phyloP scores from a whole-genome alignment of 306 rosid genomes.

The Vigna hirtella region DNA sequence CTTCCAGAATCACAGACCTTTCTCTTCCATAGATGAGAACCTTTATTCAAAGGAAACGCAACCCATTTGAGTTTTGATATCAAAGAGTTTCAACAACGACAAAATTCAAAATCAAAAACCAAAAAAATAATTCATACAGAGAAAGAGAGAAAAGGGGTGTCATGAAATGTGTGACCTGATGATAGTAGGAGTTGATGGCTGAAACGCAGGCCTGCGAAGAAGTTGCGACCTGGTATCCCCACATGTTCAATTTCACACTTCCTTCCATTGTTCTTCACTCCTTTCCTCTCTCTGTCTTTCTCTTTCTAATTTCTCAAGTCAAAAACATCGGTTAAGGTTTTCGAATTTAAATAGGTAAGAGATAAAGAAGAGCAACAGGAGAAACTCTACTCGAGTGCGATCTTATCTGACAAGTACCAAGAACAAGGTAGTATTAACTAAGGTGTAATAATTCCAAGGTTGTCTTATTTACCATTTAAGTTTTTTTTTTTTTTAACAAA shows the following conservation, averaged over 20 bases:
- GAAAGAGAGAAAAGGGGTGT: neutral
- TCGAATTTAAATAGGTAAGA: neutral
- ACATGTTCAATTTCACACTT: conserved; percentile 54
- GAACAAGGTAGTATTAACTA: neutral
- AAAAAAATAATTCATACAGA: neutral
- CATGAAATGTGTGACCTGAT: conserved; percentile 59
- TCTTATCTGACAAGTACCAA: neutral
- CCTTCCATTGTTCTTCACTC: conserved; percentile 57
- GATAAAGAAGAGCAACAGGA: neutral
- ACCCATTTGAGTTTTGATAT: conserved; percentile 30
- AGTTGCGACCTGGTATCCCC: conserved; percentile 79
- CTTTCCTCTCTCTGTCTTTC: neutral
- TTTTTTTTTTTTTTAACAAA: neutral
- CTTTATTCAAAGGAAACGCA: conserved; percentile 50
- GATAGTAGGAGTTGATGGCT: conserved; percentile 73
- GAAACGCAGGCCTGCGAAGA: conserved; percentile 77
- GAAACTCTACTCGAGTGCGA: neutral
- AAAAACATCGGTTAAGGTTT: neutral
- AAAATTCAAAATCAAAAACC: neutral
- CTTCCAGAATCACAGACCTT: conserved; percentile 79
- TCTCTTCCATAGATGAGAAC: conserved; percentile 75
- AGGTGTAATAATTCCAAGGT: neutral
- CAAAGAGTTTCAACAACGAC: neutral
- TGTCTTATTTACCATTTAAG: neutral
- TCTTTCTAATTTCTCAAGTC: neutral